Conservation (phyloP, 1,139 yeast genomes). For the Pichia sp. region DNA sequence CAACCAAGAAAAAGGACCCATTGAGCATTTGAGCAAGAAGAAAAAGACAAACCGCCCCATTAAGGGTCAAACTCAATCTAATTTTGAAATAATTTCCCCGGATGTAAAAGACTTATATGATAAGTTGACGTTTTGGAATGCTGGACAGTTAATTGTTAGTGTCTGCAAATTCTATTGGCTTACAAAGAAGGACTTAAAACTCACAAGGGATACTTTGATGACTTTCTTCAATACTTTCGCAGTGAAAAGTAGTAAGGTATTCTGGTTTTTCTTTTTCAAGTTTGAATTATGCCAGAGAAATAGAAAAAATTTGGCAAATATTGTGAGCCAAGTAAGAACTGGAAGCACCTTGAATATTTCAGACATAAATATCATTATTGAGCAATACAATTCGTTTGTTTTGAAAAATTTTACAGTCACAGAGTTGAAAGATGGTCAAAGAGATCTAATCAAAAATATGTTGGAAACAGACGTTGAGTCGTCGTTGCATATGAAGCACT, state of each 20-base stretch:
- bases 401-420: slow-evolving; percentile 24
- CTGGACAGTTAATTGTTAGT: slow-evolving; percentile 37
- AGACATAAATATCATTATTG: slow-evolving; percentile 41
- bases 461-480: slow-evolving; percentile 32
- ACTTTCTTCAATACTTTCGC: slow-evolving; percentile 37
- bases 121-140: slow-evolving; percentile 33
- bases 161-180: slow-evolving; percentile 38
- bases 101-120: slow-evolving; percentile 28
- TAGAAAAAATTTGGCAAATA: slow-evolving; percentile 39
- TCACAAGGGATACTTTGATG: slow-evolving; percentile 42
- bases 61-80: background rate
- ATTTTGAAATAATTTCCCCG: slow-evolving; percentile 8
- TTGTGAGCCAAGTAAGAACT: slow-evolving; percentile 42
- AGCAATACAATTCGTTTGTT: slow-evolving; percentile 34
- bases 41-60: background rate
- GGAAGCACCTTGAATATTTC: slow-evolving; percentile 46
- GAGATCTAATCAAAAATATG: slow-evolving; percentile 25
- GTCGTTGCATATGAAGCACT: slow-evolving; percentile 29
- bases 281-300: slow-evolving; percentile 46
- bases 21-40: slow-evolving; percentile 13
- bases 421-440: slow-evolving; percentile 20
- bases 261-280: slow-evolving; percentile 55
- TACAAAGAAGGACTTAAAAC: slow-evolving; percentile 31
- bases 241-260: slow-evolving; percentile 40
- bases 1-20: slow-evolving; percentile 13